Evolutionary conservation across 345 rosid species (phyloP).

Genomic region (Ricinus communis): DNA sequence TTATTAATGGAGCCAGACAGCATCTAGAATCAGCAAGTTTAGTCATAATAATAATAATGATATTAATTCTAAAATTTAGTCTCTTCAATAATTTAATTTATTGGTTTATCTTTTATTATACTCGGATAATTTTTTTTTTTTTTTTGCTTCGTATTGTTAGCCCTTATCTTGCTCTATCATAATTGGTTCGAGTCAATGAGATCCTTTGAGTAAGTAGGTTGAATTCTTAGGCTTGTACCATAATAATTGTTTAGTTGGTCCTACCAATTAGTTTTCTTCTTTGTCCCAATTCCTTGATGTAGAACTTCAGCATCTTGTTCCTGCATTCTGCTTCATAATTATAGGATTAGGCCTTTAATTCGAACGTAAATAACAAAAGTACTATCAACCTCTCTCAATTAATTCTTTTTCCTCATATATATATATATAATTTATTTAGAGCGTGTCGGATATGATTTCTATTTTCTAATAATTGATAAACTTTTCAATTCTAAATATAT

Average conservation of each 20-base stretch:
- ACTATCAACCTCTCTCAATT: too few relatives aligned
- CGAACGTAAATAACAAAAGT: too few relatives aligned
- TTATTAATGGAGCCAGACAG: too few relatives aligned
- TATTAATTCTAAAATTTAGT: too few relatives aligned
- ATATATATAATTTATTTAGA: too few relatives aligned
- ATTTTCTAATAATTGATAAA: too few relatives aligned
- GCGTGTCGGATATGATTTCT: too few relatives aligned
- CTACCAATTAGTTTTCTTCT: background rate
- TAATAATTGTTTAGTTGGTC: background rate
- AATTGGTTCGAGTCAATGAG: slow-evolving; percentile 12
- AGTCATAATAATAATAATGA: too few relatives aligned
- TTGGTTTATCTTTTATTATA: background rate
- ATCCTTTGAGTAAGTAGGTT: slow-evolving; percentile 10
- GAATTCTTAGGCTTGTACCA: background rate
- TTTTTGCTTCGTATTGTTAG: background rate
- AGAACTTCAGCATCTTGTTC: background rate
- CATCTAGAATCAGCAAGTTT: background rate
- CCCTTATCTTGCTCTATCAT: background rate
- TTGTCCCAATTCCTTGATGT: background rate
- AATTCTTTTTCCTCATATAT: too few relatives aligned
- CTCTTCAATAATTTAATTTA: slow-evolving; percentile 5
- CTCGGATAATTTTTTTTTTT: background rate
- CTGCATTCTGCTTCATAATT: too few relatives aligned
- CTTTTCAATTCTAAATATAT: too few relatives aligned
- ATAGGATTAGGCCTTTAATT: too few relatives aligned